phyloP scores from a whole-genome alignment of 345 rosid species.

The Eucalyptus erythrocorys region DNA sequence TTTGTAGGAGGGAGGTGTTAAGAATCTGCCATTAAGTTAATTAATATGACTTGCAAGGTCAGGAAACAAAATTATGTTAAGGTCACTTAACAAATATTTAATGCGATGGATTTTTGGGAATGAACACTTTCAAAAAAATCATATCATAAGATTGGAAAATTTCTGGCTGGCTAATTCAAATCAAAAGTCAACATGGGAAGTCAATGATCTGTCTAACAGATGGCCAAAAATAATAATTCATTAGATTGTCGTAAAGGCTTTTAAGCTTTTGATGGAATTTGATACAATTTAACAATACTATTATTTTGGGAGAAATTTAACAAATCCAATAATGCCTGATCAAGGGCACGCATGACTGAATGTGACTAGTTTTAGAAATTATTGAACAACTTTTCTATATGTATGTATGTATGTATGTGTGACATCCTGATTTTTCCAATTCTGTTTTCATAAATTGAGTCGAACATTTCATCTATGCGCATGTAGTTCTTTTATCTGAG shows the following conservation, averaged over 20 bases:
- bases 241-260: not conserved
- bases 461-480: too few species aligned
- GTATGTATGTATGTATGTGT: not conserved
- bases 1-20: not conserved
- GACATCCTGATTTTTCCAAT: too few species aligned
- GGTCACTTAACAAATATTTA: not conserved
- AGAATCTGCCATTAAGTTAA: not conserved
- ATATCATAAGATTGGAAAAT: too few species aligned
- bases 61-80: not conserved
- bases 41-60: not conserved
- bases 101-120: not conserved
- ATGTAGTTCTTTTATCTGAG: too few species aligned
- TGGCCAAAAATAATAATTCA: not conserved
- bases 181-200: not conserved
- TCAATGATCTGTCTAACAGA: not conserved
- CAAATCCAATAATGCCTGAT: not conserved
- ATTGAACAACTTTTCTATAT: not conserved
- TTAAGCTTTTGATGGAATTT: not conserved
- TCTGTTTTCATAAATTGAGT: too few species aligned
- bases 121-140: not conserved
- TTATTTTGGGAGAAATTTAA: not conserved
- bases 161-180: not conserved
- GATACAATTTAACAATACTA: too few species aligned
- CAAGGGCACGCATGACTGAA: not conserved
- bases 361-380: too few species aligned